Percentiles rank a stretch among this genome's conserved stretches.
These are phyloP conservation scores for Kodamaea fukazawae DNA, from an alignment of 805 yeast genomes.

Conservation along the genomic window DNA sequence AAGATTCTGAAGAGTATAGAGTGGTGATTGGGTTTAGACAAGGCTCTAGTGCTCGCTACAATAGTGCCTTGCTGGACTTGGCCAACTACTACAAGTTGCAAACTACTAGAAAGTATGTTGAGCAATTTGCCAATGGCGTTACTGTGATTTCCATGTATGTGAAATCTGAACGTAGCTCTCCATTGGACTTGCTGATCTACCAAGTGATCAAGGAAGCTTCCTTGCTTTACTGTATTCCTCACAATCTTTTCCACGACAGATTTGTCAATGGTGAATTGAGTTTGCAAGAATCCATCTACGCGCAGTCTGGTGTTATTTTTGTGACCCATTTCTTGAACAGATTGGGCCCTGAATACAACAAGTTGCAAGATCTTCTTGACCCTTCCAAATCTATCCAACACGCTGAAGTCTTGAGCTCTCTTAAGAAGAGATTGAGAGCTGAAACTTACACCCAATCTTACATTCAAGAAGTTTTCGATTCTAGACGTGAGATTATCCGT, in stretches of 20 bases:
- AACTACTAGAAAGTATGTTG: conserved; percentile 87
- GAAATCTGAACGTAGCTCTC: conserved; percentile 47
- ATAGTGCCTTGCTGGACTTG: conserved; percentile 79
- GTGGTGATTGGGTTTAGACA: conserved; percentile 86
- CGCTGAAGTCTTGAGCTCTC: conserved; percentile 70
- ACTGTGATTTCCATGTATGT: conserved; percentile 86
- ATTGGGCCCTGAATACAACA: conserved; percentile 83
- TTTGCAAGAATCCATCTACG: conserved; percentile 90
- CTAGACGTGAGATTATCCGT: conserved; percentile 68
- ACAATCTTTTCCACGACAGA: conserved; percentile 70
- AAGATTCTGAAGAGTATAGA: conserved; percentile 78
- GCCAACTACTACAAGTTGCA: conserved; percentile 85
- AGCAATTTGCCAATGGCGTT: conserved; percentile 86
- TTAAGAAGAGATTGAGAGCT: conserved; percentile 85
- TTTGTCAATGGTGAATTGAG: conserved; percentile 78
- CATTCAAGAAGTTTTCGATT: conserved; percentile 71
- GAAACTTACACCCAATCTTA: conserved; percentile 89
- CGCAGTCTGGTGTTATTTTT: conserved; percentile 89
- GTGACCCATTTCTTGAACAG: conserved; percentile 94
- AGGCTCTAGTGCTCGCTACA: conserved; percentile 80
- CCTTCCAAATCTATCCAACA: conserved; percentile 59
- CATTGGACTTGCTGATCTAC: conserved; percentile 72
- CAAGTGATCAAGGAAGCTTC: conserved; percentile 95
- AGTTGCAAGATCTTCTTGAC: conserved; percentile 63
- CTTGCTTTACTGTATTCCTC: conserved; percentile 85